Conservation (phyloP, 768 basidiomycete genomes). For the Aureoboletus auriporus region DNA sequence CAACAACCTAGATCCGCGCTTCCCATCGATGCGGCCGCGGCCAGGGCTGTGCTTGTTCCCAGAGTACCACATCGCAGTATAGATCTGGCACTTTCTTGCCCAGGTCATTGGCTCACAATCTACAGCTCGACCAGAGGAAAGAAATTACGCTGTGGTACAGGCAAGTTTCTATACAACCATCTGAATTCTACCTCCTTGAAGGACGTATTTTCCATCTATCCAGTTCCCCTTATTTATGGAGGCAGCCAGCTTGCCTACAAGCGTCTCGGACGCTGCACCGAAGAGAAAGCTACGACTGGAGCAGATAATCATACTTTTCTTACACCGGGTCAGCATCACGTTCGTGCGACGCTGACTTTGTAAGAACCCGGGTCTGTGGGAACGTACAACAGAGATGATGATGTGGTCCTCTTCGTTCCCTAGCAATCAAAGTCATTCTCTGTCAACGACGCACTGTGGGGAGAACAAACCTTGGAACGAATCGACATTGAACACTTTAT, state of each 20-base stretch:
- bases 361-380: conserved; percentile 60
- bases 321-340: conserved; percentile 82
- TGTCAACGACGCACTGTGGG: not conserved
- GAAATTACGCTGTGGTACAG: no score
- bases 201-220: conserved; percentile 9
- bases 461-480: conserved; percentile 67
- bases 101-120: no score
- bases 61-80: no score
- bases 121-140: no score
- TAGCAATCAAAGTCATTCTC: conserved; percentile 26
- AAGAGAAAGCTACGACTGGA: conserved; percentile 37
- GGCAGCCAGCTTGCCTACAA: conserved; percentile 24
- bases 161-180: not conserved
- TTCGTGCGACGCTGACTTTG: conserved; percentile 62
- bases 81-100: no score
- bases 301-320: conserved; percentile 69
- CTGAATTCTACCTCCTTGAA: conserved; percentile 2
- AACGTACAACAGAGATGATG: conserved; percentile 65
- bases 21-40: no score
- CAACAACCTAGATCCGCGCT: no score
- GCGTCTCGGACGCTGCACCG: conserved; percentile 13
- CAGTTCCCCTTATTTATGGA: conserved; percentile 9
- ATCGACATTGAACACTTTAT: conserved; percentile 75
- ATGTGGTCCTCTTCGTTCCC: conserved; percentile 81
- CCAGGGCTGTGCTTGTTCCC: no score